Evolutionary conservation across 2,329 filamentous ascomycete species (phyloP), one percentile per base, ranked within the genome.

Genomic region (Hymenoscyphus infarciens): DNA sequence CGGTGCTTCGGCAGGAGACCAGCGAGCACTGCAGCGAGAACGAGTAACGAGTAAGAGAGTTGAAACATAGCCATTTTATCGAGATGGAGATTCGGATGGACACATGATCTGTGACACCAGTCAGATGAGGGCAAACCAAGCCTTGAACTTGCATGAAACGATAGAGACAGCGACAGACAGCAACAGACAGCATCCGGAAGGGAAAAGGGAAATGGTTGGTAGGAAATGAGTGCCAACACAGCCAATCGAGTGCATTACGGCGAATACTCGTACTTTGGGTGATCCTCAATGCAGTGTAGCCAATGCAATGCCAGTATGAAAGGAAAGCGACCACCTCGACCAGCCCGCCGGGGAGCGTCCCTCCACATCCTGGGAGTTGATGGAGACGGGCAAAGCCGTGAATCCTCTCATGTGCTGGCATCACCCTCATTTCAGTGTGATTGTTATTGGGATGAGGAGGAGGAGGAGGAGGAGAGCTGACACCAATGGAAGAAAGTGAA

Each of bases 1-100:
- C 33, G 33, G 33, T 42, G 15, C 33, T 6, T 38, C 19, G 15
- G 16, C 55, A 39, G 19, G 31, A 33, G 27, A 16, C n/a, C 8
- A n/a, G 42, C n/a, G n/a, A 45, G 42, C 8, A 19, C n/a, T 10
- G 38, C 38, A 16, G 15, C n/a, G 25, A 45, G n/a, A 22, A 45
- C n/a, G n/a, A n/a, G 19, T 19, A n/a, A 22, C 16, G 13, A 42
- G 63, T 61, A 63, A 55, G 58, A 67, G 56, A 58, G 56, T 67
- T 64, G 67, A 69, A 68, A 69, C 66, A 60, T 55, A 63, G 66
- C 63, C 65, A 66, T 57, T 64, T 38, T 58, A 19, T 64, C 61
- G 67, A 57, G 63, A 19, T 64, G 59, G 67, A 57, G 63, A 61
- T 62, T 63, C 55, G 63, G 57, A 52, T 33, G 60, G 39, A 63